These are phyloP conservation scores for Aspergillus cristatus DNA, from an alignment of 495 filamentous ascomycete genomes.

Conservation along the genomic window DNA sequence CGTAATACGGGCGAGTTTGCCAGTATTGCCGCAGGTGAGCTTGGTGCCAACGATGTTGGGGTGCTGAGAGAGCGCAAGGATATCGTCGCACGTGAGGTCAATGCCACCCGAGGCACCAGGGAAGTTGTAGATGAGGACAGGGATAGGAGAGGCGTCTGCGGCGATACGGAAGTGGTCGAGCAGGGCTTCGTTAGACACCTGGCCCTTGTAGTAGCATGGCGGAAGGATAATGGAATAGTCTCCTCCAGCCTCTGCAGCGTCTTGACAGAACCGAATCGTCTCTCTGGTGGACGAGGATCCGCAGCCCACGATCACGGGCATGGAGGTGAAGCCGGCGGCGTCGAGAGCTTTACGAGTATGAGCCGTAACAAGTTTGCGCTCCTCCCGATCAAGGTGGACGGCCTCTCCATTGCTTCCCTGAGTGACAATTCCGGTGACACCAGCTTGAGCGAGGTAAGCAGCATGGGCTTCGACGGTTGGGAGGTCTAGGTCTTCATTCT, in stretches of 20 bases:
- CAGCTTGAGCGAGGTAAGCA: conserved; percentile 70
- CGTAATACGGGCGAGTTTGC: conserved; percentile 75
- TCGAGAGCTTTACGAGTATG: conserved; percentile 69
- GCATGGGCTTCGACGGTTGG: conserved; percentile 65
- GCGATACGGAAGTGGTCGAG: conserved; percentile 68
- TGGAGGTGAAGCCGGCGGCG: conserved; percentile 52
- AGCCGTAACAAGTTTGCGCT: conserved; percentile 60
- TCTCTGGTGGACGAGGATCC: conserved; percentile 80
- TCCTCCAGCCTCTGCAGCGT: conserved; percentile 65
- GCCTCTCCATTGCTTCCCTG: conserved; percentile 91
- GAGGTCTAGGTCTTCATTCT: conserved; percentile 53
- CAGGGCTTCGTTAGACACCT: conserved; percentile 49
- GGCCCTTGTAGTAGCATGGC: conserved; percentile 71
- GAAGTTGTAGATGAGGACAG: conserved; percentile 90
- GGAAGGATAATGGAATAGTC: conserved; percentile 81
- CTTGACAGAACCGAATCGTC: conserved; percentile 69
- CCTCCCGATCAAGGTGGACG: conserved; percentile 63
- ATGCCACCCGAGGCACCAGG: conserved; percentile 72
- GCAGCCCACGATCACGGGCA: conserved; percentile 80
- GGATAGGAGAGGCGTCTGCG: conserved; percentile 73
- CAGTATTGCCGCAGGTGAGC: conserved; percentile 90
- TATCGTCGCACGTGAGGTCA: conserved; percentile 74
- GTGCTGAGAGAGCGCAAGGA: conserved; percentile 64
- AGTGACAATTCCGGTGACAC: conserved; percentile 70
- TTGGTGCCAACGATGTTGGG: conserved; percentile 87